Evolutionary conservation across 2,329 filamentous ascomycete genomes (phyloP), one percentile per base, ranked within the genome.

Genomic region (Aspergillus terreus): DNA sequence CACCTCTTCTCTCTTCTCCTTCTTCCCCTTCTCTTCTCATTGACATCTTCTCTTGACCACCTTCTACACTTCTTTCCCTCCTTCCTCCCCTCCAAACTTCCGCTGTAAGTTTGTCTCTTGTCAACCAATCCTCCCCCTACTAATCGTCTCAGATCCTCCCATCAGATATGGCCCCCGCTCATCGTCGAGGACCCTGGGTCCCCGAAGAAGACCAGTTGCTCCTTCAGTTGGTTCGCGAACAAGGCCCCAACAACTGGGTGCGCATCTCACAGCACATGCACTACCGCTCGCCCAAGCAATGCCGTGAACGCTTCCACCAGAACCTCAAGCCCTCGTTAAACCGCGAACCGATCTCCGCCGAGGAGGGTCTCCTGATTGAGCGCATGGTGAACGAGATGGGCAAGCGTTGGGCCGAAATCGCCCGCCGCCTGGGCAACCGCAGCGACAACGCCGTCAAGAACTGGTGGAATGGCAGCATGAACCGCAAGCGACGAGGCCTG

Each of bases 361-460:
- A 87, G 33, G 88, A 92, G 70, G 86, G 87, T 2, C 70, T 79
- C 36, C 66, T 84, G 63, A 96, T 97, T 64, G 86, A 92, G 73
- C 78, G 81, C 52, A 80, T 94, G 69, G 92, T 96, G 14, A 71
- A 74, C 10, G 82, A 87, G 62, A 84, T 90, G 76, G 91, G 91
- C 56, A 92, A 91, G 76, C 84, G 88, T 51, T 96, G 92, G 92
- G 92, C 92, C 2, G 90, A 96, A 67, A 96, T 96, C 65, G 90
- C 92, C 42, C 82, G 92, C 59, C 80, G 84, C 43, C 80, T 96
- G 17, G 81, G 86, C 49, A 90, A 90, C 58, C 86, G 92, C 65
- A 95, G 91, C 70, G 92, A 96, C 76, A 96, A 96, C 65, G 88
- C 90, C 25, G 90, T 96, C 57, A 96, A 96, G 82, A 96, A 96